Base-by-base conservation (phyloP, 2,329 filamentous ascomycete species). In the Trichoderma aggressivum region DNA sequence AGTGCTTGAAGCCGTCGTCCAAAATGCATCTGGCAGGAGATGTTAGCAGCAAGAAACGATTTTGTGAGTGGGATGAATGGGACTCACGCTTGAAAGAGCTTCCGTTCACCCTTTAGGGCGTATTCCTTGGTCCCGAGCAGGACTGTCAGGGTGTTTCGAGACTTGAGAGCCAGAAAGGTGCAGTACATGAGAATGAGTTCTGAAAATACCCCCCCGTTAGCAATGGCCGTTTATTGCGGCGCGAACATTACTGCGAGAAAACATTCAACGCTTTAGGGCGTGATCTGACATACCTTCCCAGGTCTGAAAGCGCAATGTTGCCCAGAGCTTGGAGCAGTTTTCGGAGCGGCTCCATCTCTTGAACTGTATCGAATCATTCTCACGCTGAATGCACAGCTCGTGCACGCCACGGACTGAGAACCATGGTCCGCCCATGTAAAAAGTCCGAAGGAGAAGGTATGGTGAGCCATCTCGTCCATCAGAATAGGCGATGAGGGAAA, bases 121-220 rank as follows among this genome's bases (percentile, higher is more conserved):
- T 83, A 85, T 71, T 90, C 87, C 8, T 81, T 79, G 2, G 82
- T 80, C 43, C 81, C 77, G 21, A 89, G 75, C 11, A 80, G 78
- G 8, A 84, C 62, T 0, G 85, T 87, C 56, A 84, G 76, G 14
- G 76, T 77, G 72, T 85, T 87, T 2, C 84, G 81, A 16, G 83
- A 82, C 75, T 90, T 90, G 68, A 90, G 81, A 1, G 85, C 84
- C 18, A 88, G 78, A 74, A 90, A 90, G 0, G 85, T 84, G 74
- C 84, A 87, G 75, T 90, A 86, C 73, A 89, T 87, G 1, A 90
- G 81, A 2, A 88, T 85, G 79, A 90, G 83, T 77, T 89, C 88
- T 90, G 66, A 36, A 39, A 18, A 28, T 28, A 28, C 26, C 26
- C 26, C 26, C 16, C 7, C 12, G 34, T 70, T 47, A 63, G 50